phyloP scores from a whole-genome alignment of 106 monocot genomes.

The Acorus gramineus region DNA sequence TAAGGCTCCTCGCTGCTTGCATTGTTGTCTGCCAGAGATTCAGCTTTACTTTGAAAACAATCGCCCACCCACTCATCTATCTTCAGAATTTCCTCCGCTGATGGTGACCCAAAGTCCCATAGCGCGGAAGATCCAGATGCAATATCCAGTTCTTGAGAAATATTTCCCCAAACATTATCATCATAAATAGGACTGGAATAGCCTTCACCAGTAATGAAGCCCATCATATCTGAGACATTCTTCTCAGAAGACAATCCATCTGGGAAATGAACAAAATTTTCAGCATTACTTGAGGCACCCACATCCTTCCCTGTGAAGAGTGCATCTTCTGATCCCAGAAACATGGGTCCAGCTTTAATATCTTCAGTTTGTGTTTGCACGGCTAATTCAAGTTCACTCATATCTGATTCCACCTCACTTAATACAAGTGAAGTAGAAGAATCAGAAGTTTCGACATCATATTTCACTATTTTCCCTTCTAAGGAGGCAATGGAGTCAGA shows the following conservation, averaged over 20 bases:
- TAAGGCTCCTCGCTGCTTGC: no score
- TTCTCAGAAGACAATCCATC: not conserved
- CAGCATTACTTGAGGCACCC: not conserved
- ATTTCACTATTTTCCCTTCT: constrained; percentile 6
- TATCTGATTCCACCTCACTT: constrained; percentile 5
- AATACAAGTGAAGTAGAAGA: constrained; percentile 5
- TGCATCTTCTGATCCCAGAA: no score
- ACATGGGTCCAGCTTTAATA: no score
- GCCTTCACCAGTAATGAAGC: constrained; percentile 9
- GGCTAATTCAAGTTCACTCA: not conserved
- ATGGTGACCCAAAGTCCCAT: constrained; percentile 24
- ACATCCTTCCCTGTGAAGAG: no score
- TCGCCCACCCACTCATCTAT: constrained; percentile 14
- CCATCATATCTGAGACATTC: constrained; percentile 8
- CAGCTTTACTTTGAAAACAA: constrained; percentile 3
- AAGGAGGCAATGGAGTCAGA: constrained; percentile 3
- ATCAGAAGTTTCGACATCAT: not conserved
- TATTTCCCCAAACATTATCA: constrained; percentile 11
- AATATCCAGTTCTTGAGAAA: constrained; percentile 8
- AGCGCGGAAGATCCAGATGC: constrained; percentile 8
- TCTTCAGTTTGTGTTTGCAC: no score
- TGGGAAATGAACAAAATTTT: constrained; percentile 1
- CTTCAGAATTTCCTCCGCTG: constrained; percentile 14
- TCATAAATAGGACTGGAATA: not conserved
- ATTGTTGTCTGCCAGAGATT: no score